Conservation (phyloP, 2,329 filamentous ascomycete species). For the Fonsecaea nubica region DNA sequence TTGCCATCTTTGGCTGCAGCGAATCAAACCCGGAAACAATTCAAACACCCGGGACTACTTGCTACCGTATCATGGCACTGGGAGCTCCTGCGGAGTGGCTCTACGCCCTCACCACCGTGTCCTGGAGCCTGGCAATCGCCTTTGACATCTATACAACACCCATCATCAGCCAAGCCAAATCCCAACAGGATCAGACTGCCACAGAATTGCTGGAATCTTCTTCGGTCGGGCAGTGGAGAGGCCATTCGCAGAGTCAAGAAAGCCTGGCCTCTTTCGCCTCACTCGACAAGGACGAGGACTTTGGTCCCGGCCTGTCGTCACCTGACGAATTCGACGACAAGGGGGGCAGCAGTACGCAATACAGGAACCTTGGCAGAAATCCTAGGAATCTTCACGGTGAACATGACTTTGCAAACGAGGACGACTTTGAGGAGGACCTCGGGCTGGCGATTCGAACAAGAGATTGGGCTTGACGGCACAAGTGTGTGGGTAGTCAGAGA, state of each 20-base stretch:
- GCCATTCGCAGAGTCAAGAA: background rate
- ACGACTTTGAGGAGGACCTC: background rate
- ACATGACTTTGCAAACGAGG: background rate
- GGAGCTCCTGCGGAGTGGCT: slow-evolving; percentile 26
- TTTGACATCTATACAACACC: slow-evolving; percentile 22
- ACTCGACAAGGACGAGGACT: background rate
- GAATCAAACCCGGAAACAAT: background rate
- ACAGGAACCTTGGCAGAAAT: background rate
- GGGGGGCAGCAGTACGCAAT: background rate
- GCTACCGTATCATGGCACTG: slow-evolving; percentile 21
- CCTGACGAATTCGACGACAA: background rate
- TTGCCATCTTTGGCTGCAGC: slow-evolving; percentile 23
- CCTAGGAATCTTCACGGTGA: background rate
- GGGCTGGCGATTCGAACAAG: background rate
- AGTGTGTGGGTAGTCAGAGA: background rate
- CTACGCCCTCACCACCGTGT: slow-evolving; percentile 21
- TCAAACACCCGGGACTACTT: slow-evolving; percentile 20
- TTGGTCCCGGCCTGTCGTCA: background rate
- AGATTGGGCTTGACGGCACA: background rate
- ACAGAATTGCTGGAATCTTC: slow-evolving; percentile 3
- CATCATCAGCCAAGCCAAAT: slow-evolving; percentile 19
- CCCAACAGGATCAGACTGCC: slow-evolving; percentile 18
- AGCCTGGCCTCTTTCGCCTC: background rate
- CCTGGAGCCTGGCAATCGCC: slow-evolving; percentile 23
- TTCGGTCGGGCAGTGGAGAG: background rate